Evolutionary conservation across 2,329 filamentous ascomycete genomes (phyloP), one percentile per base, ranked within the genome.

Genomic region (Botrytis paeoniae): DNA sequence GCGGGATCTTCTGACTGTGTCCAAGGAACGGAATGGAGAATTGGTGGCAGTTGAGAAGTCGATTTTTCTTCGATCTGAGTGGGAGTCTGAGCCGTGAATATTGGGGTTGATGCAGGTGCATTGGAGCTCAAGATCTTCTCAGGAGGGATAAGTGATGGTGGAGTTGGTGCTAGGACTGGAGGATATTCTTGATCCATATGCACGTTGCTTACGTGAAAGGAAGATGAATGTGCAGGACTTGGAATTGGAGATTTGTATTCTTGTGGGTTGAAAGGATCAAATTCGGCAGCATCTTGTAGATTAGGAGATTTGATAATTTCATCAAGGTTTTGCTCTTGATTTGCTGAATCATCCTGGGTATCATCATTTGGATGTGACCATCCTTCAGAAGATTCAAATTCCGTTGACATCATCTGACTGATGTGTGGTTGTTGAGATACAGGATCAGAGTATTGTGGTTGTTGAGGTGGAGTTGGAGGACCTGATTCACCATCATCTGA

Each of bases 231-330:
- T 48, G 35, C 10, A 32, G 71, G 71, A 25, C 71, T 73, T 54
- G 12, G 14, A n/a, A 63, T 41, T 12, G 71, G 71, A 22, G 71
- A 70, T 63, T 54, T 35, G 59, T 78, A 78, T 16, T 74, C 68
- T 59, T 75, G 73, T 25, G 75, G 72, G 25, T 76, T 75, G 45
- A 71, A 76, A 2, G 77, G 73, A 59, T 78, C 75, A 35, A 79
- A 79, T 20, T 74, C 75, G 22, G 62, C 62, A 29, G 73, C 73
- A 61, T 75, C 64, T 20, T 75, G 73, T 25, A 25, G n/a, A 20
- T 61, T 70, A n/a, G 57, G 69, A 5, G 54, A 39, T 65, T 63
- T 64, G 9, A 71, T 41, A 12, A 35, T 43, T 29, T 71, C 69
- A 6, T 64, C 69, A 20, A 64, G 32, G 18, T 25, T 41, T 59